Percentiles rank a stretch among this genome's conserved stretches.
These are phyloP conservation scores for Brettanomyces custersianus DNA, from an alignment of 805 yeast species.

Conservation along the genomic window DNA sequence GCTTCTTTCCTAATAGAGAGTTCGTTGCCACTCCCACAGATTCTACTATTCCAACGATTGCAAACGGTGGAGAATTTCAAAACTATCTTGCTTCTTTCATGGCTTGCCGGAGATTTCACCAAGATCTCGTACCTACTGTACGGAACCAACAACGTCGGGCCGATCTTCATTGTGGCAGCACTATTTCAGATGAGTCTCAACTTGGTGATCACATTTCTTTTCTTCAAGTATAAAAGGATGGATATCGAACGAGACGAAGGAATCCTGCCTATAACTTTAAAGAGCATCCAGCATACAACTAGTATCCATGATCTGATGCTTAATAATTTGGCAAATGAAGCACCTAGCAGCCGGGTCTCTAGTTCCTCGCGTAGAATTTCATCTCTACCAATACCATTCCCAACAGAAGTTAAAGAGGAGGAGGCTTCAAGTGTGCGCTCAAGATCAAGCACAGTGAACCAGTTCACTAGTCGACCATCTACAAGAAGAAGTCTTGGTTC, in stretches of 20 bases:
- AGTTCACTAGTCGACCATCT: no score
- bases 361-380: no score
- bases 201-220: constrained; percentile 64
- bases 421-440: no score
- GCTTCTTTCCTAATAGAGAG: constrained; percentile 56
- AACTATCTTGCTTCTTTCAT: constrained; percentile 61
- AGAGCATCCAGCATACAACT: no score
- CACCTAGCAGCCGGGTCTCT: no score
- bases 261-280: constrained; percentile 1
- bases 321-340: no score
- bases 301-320: no score
- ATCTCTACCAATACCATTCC: no score
- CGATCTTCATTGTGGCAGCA: constrained; percentile 60
- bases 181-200: constrained; percentile 72
- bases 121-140: constrained; percentile 67
- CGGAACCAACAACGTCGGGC: constrained; percentile 64
- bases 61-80: constrained; percentile 74
- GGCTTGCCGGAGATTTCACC: constrained; percentile 84
- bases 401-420: no score
- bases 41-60: constrained; percentile 55
- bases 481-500: neutral
- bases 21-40: constrained; percentile 68
- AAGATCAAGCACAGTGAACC: no score
- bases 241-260: constrained; percentile 8
- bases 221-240: constrained; percentile 45